A percentile compares a stretch with the other conserved stretches of the same genome.
Conservation (phyloP, 257 asterid species). For the Nicotiana paniculata region DNA sequence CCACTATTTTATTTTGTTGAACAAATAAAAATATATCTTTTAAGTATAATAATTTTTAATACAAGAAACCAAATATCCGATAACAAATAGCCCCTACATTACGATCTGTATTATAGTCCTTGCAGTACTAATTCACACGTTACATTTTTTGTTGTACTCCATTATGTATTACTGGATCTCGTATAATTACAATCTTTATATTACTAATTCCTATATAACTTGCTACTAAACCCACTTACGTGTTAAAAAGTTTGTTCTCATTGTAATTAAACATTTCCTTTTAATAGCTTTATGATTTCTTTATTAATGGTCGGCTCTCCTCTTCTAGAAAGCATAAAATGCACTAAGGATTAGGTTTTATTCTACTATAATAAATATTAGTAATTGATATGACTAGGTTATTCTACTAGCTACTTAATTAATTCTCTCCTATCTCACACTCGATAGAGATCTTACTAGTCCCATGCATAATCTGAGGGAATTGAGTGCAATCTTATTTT, state of each 20-base stretch:
- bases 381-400: conserved; percentile 22
- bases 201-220: background rate
- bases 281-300: conserved; percentile 23
- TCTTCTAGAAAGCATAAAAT: conserved; percentile 40
- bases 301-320: conserved; percentile 47
- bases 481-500: conserved; percentile 36
- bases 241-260: conserved; percentile 14
- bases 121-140: too few species aligned
- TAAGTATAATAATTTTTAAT: too few species aligned
- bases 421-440: conserved; percentile 14
- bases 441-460: conserved; percentile 3
- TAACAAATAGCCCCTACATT: background rate
- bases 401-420: background rate
- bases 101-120: background rate
- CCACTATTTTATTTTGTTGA: too few species aligned
- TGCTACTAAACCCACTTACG: background rate
- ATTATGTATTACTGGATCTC: too few species aligned
- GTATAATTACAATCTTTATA: background rate
- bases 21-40: too few species aligned
- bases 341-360: conserved; percentile 27
- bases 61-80: too few species aligned
- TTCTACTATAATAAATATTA: background rate
- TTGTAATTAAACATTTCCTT: conserved; percentile 19
- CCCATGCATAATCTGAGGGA: conserved; percentile 23
- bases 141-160: too few species aligned